Base-by-base conservation (phyloP, 2,329 filamentous ascomycete species). In the Neurospora sp. region DNA sequence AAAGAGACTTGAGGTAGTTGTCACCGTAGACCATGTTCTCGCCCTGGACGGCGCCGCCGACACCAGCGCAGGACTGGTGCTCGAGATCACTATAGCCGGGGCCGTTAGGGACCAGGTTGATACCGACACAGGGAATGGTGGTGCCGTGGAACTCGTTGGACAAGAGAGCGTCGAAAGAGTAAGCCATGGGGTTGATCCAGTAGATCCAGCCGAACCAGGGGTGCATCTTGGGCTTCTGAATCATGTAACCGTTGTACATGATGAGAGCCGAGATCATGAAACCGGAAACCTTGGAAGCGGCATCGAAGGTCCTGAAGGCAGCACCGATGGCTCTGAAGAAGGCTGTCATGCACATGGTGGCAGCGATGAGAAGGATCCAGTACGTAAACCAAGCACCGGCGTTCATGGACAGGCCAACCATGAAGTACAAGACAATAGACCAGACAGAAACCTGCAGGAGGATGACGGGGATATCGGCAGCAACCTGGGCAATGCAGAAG, bases 111-210 rank as follows among this genome's bases (percentile, higher is more conserved):
- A 88, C 80, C 6, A 89, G 77, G 71, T 85, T 86, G 38, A 72
- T 72, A 2, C 79, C 81, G 3, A 83, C 82, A 70, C 87, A 89
- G 1, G 81, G 79, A 19, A 88, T 83, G 2, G 75, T 81, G 75
- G 90, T 80, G 40, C 79, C 80, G 72, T 90, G 84, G 70, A 93
- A 92, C 76, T 93, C 91, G 74, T 93, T 93, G 0, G 88, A 82
- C 75, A 93, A 82, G 0, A 93, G 78, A 0, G 85, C 86, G 73
- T 92, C 88, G 70, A 92, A 93, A 0, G 84, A 88, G 70, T 92
- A 93, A 0, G 90, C 86, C 3, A 93, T 80, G 0, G 90, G 90
- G 72, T 91, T 84, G 28, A 90, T 84, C 86, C 87, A 89, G 72
- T 84, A 89, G 3, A 90, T 77, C 88, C 88, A 90, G 3, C 82